Evolutionary conservation across 163 green algal genomes (phyloP).

Genomic region (Scenedesmus sp.): DNA sequence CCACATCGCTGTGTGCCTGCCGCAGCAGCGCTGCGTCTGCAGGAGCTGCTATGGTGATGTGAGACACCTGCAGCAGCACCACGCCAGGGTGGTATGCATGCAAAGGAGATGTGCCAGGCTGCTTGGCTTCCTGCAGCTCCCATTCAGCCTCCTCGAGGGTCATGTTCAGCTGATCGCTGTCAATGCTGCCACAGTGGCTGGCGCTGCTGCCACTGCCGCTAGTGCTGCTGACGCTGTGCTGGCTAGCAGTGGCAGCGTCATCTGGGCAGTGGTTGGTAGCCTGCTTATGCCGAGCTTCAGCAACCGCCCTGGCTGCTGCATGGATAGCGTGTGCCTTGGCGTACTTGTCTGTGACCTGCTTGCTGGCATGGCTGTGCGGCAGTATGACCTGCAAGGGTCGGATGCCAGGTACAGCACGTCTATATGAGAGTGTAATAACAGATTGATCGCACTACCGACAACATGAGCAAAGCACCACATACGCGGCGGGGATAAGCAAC

Average conservation of each 20-base stretch:
- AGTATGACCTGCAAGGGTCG: conserved; percentile 35
- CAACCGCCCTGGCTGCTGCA: background rate
- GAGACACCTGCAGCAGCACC: conserved; percentile 29
- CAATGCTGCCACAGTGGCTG: background rate
- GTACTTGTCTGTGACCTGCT: conserved; percentile 39
- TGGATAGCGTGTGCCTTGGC: background rate
- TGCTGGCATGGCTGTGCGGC: conserved; percentile 46
- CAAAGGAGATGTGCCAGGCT: background rate
- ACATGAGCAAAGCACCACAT: background rate
- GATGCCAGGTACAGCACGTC: background rate
- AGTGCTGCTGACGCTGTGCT: background rate
- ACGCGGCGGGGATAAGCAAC: too few species aligned
- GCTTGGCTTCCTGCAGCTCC: background rate
- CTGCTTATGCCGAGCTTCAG: background rate
- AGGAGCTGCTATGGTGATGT: conserved; percentile 17
- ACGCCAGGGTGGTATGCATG: conserved; percentile 39
- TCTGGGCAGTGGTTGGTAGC: background rate
- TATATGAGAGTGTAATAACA: too few species aligned
- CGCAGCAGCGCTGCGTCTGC: conserved; percentile 19
- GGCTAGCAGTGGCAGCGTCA: background rate
- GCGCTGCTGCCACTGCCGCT: background rate
- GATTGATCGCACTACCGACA: too few species aligned
- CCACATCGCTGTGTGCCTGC: background rate
- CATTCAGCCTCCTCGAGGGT: background rate
- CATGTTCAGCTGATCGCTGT: background rate